Base-by-base conservation (phyloP, 495 filamentous ascomycete genomes). In the Penicillium ochrochloron region DNA sequence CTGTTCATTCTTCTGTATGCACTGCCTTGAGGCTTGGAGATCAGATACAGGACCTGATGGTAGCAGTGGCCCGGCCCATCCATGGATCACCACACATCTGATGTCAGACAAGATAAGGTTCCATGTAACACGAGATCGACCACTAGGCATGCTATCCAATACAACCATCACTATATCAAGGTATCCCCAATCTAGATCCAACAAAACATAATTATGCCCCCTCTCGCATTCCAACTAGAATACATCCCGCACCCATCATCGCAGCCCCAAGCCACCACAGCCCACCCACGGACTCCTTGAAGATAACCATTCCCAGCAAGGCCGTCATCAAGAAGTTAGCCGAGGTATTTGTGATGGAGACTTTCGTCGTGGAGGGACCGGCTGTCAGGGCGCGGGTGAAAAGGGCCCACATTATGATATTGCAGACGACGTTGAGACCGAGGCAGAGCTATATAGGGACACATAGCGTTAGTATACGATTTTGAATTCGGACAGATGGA, bases 251-350 rank as follows among this genome's bases (percentile, higher is more conserved):
- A 0, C 96, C 92, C 60, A 97, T 85, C 78, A 96, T 77, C 58
- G 82, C 84, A 0, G 94, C 94, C 10, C 94, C 94, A 6, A 91
- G 70, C 90, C 92, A 97, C 94, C 94, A 98, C 52, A 95, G 76
- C 39, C 88, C 88, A 10, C 88, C 87, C 50, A 96, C 79, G 7
- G 76, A 70, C 78, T 96, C 92, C 21, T 80, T 70, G 73, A 96
- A 96, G 6, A 96, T 84, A 53, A 87, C 59, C 70, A 86, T 85
- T 0, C 95, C 93, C 27, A 96, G 76, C n/a, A 98, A 54, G 11
- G 95, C 95, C 1, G 94, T 97, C 58, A 95, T 71, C 68, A 97
- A 79, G 80, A 99, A 99, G 80, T 99, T 99, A 14, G 91, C 82
- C 27, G 90, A 90, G 5, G 94, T 97, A 72, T 99, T 99, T 64